Conservation (phyloP, 2,329 filamentous ascomycete species). For the Colletotrichum coccodes region DNA sequence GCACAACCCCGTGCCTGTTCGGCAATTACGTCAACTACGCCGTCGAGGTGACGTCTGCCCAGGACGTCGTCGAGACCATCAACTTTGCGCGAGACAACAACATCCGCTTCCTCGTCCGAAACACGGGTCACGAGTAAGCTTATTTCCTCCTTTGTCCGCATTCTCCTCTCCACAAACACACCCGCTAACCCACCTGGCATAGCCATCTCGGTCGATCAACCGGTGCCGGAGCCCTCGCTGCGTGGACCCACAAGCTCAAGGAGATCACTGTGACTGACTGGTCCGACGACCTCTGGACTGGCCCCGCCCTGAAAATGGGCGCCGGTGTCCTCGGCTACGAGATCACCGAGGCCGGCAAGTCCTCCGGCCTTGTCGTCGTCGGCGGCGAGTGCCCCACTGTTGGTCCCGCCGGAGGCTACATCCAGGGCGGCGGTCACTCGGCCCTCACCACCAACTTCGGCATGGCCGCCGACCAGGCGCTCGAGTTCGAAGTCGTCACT, state of each 20-base stretch:
- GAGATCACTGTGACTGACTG: conserved; percentile 53
- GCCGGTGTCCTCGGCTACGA: conserved; percentile 63
- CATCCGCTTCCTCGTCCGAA: conserved; percentile 47
- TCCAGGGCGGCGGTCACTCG: conserved; percentile 69
- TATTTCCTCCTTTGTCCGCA: conserved; percentile 35
- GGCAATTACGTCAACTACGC: conserved; percentile 55
- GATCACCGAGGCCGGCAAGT: conserved; percentile 36
- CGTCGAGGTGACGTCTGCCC: conserved; percentile 43
- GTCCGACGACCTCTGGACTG: conserved; percentile 53
- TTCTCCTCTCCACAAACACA: neutral
- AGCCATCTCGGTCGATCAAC: conserved; percentile 47
- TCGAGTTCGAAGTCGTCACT: conserved; percentile 67
- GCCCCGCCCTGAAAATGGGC: conserved; percentile 61
- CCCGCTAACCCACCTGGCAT: conserved; percentile 41
- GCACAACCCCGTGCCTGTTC: conserved; percentile 50
- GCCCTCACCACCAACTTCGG: conserved; percentile 64
- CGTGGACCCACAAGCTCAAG: conserved; percentile 53
- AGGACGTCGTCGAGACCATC: conserved; percentile 45
- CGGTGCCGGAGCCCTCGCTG: conserved; percentile 49
- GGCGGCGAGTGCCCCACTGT: conserved; percentile 63
- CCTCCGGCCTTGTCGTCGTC: conserved; percentile 46
- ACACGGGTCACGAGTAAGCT: conserved; percentile 44
- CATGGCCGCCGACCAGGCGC: conserved; percentile 67
- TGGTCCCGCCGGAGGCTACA: conserved; percentile 68
- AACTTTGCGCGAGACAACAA: conserved; percentile 50